Evolutionary conservation across 2,329 filamentous ascomycete species (phyloP).

Genomic region (Zasmidium citrigriseum): DNA sequence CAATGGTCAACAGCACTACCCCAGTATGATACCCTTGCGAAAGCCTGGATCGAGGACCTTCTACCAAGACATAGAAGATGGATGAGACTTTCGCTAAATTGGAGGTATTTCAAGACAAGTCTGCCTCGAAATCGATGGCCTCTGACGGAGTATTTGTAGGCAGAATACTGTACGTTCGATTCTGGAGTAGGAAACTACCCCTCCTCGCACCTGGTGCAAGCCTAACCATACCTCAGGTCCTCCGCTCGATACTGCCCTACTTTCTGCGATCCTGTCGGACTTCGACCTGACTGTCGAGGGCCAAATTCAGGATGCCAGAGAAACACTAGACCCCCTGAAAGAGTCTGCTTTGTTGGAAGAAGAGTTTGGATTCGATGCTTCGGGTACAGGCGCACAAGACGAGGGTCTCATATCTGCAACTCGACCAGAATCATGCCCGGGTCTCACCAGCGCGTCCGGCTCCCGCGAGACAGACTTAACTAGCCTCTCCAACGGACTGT

Average conservation of each 20-base stretch:
- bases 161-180: conserved; percentile 57
- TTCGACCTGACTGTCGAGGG: conserved; percentile 61
- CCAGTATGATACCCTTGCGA: conserved; percentile 3
- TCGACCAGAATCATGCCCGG: conserved; percentile 37
- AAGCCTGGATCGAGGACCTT: conserved; percentile 3
- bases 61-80: conserved; percentile 25
- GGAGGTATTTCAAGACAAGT: conserved; percentile 44
- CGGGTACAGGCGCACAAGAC: conserved; percentile 61
- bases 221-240: conserved; percentile 49
- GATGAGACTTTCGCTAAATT: conserved; percentile 25
- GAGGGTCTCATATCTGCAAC: conserved; percentile 16
- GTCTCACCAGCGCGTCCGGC: conserved; percentile 39
- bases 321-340: conserved; percentile 67
- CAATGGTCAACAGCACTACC: not conserved
- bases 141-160: not conserved
- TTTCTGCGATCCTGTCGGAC: conserved; percentile 75
- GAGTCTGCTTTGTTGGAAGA: conserved; percentile 67
- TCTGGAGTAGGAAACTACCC: not conserved
- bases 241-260: conserved; percentile 73
- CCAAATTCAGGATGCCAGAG: conserved; percentile 56
- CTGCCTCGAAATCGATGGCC: not conserved
- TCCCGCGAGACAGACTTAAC: conserved; percentile 54
- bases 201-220: not conserved
- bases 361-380: conserved; percentile 69
- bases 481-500: conserved; percentile 50